phyloP scores from a whole-genome alignment of 257 asterid genomes.

The Scutellaria baicalensis region DNA sequence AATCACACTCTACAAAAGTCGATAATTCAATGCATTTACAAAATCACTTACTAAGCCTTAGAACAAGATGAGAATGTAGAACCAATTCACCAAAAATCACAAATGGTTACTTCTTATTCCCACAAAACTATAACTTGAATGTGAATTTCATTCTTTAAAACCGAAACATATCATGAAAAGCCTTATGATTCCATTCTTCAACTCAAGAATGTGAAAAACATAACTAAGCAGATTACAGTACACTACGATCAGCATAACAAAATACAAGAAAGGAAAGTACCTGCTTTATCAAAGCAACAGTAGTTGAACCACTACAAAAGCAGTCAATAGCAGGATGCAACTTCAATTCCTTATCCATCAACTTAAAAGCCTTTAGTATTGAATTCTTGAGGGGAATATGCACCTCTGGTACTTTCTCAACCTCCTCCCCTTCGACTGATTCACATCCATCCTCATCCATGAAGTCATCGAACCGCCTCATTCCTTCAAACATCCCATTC shows the following conservation, averaged over 20 bases:
- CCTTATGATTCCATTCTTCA: background rate
- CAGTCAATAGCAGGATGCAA: slow-evolving; percentile 80
- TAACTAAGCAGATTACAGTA: background rate
- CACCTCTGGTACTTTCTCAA: slow-evolving; percentile 65
- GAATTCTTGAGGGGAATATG: slow-evolving; percentile 72
- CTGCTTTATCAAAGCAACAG: slow-evolving; percentile 75
- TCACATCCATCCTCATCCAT: slow-evolving; percentile 73
- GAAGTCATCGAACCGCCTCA: slow-evolving; percentile 57
- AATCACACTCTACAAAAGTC: background rate
- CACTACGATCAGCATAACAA: background rate
- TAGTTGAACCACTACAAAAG: slow-evolving; percentile 90
- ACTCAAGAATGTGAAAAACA: background rate
- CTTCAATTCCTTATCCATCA: slow-evolving; percentile 93
- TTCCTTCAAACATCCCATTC: slow-evolving; percentile 39
- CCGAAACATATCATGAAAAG: background rate
- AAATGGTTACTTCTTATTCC: background rate
- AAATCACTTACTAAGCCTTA: background rate
- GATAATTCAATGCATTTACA: background rate
- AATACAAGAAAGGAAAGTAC: slow-evolving; percentile 21
- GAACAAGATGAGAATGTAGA: background rate
- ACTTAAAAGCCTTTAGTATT: slow-evolving; percentile 65
- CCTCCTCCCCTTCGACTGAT: slow-evolving; percentile 53
- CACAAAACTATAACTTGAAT: background rate
- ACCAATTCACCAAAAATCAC: background rate
- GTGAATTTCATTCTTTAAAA: background rate